Base-by-base conservation (phyloP, 768 basidiomycete genomes). In the Termitomyces sp. region DNA sequence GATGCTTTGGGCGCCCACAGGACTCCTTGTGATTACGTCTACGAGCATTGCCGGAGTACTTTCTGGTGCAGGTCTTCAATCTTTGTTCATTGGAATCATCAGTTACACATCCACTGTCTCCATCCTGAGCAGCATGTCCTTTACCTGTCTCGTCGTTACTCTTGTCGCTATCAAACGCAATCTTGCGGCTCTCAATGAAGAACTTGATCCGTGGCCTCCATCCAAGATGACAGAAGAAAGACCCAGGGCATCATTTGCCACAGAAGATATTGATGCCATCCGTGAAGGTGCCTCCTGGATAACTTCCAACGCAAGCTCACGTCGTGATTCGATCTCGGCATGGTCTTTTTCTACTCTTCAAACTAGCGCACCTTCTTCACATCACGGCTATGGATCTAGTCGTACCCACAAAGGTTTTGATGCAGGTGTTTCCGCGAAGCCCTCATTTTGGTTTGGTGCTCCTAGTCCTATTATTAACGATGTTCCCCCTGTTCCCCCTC, bases 241-340 rank as follows among this genome's bases (percentile, higher is more conserved):
- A 63, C 79, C 82, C 17, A 75, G 86, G 34, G 84, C 83, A 0
- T 87, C 87, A 0, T 88, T 90, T 67, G 80, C 81, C 17, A 86
- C 86, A 0, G 88, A 89, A 66, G 89, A 92, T 56, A 78, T 91
- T 53, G 86, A 91, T 62, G 87, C 78, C 20, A 78, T 91, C 56
- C 84, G 85, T 25, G 89, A 91, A 65, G 88, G 89, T 55, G 84
- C 84, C 53, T 90, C 89, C n/a, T 91, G 90, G 89, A 84, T 92
- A 62, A 89, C 90, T 0, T 91, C 89, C 52, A 80, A 82, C 47
- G 77, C 83, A 17, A 80, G 82, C 57, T 84, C 83, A 37, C 79
- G 78, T 48, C 82, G 75, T 59, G 80, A 82, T 48, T 88, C 88
- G 0, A 70, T 83, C 32, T 91, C 88, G 8, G 82, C 82, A 17